Conservation (phyloP, 257 asterid species). For the Fraxinus americana region DNA sequence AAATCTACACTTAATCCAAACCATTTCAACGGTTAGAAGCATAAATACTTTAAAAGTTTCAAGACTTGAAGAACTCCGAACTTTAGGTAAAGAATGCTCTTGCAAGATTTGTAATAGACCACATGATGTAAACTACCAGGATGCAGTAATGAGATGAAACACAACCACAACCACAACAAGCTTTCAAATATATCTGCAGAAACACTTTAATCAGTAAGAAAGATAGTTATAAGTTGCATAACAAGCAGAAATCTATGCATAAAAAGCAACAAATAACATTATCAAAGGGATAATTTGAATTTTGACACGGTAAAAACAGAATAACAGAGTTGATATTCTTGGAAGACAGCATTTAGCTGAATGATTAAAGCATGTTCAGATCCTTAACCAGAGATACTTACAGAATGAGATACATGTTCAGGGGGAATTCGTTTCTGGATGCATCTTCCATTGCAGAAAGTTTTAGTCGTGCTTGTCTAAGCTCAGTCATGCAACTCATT, state of each 20-base stretch:
- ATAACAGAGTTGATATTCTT: not conserved
- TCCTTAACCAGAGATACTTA: constrained; percentile 16
- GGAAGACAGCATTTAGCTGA: constrained; percentile 9
- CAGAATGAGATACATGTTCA: constrained; percentile 92
- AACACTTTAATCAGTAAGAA: not conserved
- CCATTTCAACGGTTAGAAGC: not conserved
- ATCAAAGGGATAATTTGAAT: not conserved
- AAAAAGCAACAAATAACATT: not conserved
- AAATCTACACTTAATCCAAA: not conserved
- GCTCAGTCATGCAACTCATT: constrained; percentile 58
- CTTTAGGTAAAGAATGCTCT: not conserved
- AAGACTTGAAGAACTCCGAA: not conserved
- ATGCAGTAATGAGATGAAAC: not conserved
- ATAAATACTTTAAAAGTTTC: not conserved
- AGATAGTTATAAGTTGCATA: not conserved
- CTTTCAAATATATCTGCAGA: not conserved
- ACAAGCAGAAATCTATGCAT: not conserved
- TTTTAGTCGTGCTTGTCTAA: constrained; percentile 65
- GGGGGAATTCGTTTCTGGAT: constrained; percentile 66
- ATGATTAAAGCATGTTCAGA: not conserved
- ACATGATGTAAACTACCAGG: not conserved
- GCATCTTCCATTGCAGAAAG: constrained; percentile 81
- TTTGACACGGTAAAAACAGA: not conserved
- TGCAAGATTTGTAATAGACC: not conserved
- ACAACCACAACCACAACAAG: not conserved